phyloP scores from a whole-genome alignment of 2,329 filamentous ascomycete genomes.

The Sclerotinia minor region DNA sequence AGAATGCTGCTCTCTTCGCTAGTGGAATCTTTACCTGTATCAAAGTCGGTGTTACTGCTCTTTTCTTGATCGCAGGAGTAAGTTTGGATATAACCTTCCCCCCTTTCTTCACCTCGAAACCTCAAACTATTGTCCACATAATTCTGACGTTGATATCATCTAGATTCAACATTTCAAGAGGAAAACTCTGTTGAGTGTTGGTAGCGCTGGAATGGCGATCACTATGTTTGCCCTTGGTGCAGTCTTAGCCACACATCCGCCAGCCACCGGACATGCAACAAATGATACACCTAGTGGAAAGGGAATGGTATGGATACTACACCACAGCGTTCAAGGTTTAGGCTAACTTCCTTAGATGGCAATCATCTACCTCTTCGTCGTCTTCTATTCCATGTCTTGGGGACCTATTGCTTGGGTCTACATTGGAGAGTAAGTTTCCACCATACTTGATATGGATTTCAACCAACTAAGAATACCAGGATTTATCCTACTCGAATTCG shows the following conservation, averaged over 20 bases:
- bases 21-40: constrained; percentile 29
- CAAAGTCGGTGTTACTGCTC: constrained; percentile 25
- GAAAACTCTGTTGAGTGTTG: constrained; percentile 11
- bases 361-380: constrained; percentile 21
- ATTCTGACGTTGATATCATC: neutral
- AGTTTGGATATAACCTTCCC: neutral
- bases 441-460: neutral
- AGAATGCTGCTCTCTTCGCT: constrained; percentile 29
- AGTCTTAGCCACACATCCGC: constrained; percentile 20
- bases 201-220: constrained; percentile 18
- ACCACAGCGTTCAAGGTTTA: neutral
- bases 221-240: constrained; percentile 17
- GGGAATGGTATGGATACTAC: neutral
- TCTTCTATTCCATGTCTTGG: constrained; percentile 22
- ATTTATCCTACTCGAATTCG: constrained; percentile 40
- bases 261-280: neutral
- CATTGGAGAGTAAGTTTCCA: constrained; percentile 17
- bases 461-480: neutral
- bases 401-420: constrained; percentile 20
- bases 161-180: constrained; percentile 22
- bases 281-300: constrained; percentile 21
- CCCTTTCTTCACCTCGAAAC: no score
- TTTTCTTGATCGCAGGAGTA: constrained; percentile 23
- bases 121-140: neutral
- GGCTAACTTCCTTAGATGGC: constrained; percentile 13